Base-by-base conservation (phyloP, 306 rosid species). In the Gillenia trifoliata region DNA sequence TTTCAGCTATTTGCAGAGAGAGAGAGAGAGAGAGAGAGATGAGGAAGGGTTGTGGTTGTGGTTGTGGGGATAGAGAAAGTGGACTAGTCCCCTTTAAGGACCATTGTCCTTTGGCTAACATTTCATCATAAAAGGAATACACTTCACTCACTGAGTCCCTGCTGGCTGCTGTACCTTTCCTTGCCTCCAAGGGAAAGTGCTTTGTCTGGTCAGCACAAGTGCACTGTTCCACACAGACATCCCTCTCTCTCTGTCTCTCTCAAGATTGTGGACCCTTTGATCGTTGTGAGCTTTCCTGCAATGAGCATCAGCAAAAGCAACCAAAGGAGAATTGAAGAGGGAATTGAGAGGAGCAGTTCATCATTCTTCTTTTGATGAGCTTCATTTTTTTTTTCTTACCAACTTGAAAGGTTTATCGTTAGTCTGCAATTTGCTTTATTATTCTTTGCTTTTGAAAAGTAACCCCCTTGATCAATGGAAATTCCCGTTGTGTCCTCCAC, bases 351-450 rank as follows among this genome's bases (percentile, higher is more conserved):
- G 11, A 54, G 64, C 26, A 64, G 80, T 78, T 75, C 80, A 76
- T 78, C 75, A 80, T 85, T 73, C 89, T 74, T 78, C 86, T 83
- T 86, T 85, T 87, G 78, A 84, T 85, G 84, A 47, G 76, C 77
- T 72, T 71, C 65, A 57, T 38, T 29, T 52, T 71, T 33, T 64
- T 36, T 50, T 71, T 80, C 70, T 65, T 30, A 72, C 74, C 78
- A 75, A 77, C 75, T 86, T 36, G 79, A 81, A 83, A 81, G 80
- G 67, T 83, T 77, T 81, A 84, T 84, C 72, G 70, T 76, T 84
- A 60, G 87, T 55, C 81, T 71, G 85, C 75, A 65, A 66, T 70
- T 76, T 82, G 81, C 78, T 70, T 82, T 66, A 30, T 77, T 83
- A 66, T 74, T 85, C 79, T 75, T 16, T 73, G 67, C 81, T 84